phyloP scores from a whole-genome alignment of 768 basidiomycete species.

The Nidularia sp. region DNA sequence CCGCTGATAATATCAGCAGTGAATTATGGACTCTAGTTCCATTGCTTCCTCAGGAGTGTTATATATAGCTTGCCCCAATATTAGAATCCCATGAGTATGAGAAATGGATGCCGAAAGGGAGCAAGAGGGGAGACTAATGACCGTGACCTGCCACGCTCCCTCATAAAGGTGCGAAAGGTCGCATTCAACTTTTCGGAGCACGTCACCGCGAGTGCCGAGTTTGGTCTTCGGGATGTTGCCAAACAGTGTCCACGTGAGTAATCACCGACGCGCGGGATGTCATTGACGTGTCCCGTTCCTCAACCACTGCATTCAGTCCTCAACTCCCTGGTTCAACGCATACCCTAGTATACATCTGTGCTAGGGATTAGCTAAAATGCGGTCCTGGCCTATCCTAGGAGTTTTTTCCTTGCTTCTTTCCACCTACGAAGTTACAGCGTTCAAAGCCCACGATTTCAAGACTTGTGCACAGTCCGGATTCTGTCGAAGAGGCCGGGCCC shows the following conservation, averaged over 20 bases:
- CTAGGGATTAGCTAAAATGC: conserved; percentile 19
- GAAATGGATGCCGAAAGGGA: too few species aligned
- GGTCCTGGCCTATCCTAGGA: conserved; percentile 28
- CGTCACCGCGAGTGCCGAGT: too few species aligned
- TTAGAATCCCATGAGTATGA: too few species aligned
- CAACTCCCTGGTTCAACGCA: background rate
- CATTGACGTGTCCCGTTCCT: background rate
- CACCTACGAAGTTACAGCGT: conserved; percentile 40
- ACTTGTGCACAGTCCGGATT: conserved; percentile 93
- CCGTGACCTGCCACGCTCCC: too few species aligned
- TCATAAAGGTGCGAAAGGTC: too few species aligned
- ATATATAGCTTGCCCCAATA: too few species aligned
- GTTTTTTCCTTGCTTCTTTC: conserved; percentile 28
- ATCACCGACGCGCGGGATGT: background rate
- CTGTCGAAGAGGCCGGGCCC: conserved; percentile 81
- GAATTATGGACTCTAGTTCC: too few species aligned
- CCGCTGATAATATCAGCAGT: too few species aligned
- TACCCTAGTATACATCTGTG: background rate
- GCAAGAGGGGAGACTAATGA: too few species aligned
- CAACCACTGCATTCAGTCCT: background rate
- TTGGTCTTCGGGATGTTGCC: too few species aligned
- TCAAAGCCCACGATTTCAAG: conserved; percentile 89
- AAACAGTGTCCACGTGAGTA: background rate
- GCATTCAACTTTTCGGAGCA: too few species aligned
- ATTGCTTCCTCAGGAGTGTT: too few species aligned